Evolutionary conservation across 1,284 basidiomycete genomes (phyloP).

Genomic region (Grifola frondosa): DNA sequence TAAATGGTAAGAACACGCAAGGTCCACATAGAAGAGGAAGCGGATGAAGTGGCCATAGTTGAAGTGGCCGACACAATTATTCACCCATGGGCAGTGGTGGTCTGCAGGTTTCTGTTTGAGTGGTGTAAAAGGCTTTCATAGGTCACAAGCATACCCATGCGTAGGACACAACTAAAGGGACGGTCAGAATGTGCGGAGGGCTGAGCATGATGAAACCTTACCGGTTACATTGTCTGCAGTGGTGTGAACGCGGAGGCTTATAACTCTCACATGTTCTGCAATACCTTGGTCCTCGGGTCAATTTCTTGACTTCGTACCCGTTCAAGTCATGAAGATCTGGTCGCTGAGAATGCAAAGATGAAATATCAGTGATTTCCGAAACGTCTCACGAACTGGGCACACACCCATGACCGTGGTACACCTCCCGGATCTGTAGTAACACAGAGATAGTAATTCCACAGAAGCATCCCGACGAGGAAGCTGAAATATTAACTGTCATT

Average conservation of each 20-base stretch:
- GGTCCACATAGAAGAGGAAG: slow-evolving; percentile 88
- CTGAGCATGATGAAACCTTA: slow-evolving; percentile 37
- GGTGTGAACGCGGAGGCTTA: slow-evolving; percentile 82
- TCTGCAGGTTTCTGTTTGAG: slow-evolving; percentile 45
- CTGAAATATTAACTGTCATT: slow-evolving; percentile 39
- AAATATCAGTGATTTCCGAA: neutral
- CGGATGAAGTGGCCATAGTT: slow-evolving; percentile 92
- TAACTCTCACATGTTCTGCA: slow-evolving; percentile 78
- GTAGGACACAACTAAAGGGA: slow-evolving; percentile 66
- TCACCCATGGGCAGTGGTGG: slow-evolving; percentile 92
- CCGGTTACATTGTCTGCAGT: slow-evolving; percentile 84
- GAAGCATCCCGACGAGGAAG: slow-evolving; percentile 70
- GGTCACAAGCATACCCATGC: slow-evolving; percentile 70
- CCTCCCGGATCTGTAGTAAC: slow-evolving; percentile 79
- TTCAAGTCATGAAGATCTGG: slow-evolving; percentile 69
- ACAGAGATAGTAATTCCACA: slow-evolving; percentile 87
- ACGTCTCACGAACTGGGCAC: slow-evolving; percentile 29
- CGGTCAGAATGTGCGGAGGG: neutral
- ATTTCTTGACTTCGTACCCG: slow-evolving; percentile 84
- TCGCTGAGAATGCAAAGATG: slow-evolving; percentile 44
- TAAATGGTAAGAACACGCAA: slow-evolving; percentile 85
- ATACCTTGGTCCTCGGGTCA: slow-evolving; percentile 76
- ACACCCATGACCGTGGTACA: slow-evolving; percentile 82
- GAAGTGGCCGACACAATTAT: slow-evolving; percentile 87
- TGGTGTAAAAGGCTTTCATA: neutral